Base-by-base conservation (phyloP, 768 basidiomycete genomes). In the Agaricus subrufescens region DNA sequence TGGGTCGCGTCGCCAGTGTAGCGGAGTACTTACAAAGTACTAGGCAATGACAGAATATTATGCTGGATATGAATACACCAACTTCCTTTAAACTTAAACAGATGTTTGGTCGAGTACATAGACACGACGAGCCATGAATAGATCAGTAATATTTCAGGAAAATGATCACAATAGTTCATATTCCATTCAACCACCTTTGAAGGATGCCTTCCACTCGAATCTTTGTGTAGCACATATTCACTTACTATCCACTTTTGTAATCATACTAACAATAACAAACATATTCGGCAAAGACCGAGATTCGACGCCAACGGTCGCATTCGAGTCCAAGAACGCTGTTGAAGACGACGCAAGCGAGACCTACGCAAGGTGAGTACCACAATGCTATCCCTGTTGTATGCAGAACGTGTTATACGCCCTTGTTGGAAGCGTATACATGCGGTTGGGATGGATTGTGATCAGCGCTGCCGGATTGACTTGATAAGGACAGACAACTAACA, bases 401-500 rank as follows among this genome's bases (percentile, higher is more conserved):
- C 12, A 31, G 11, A 44, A 31, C 50, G 11, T 4, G 11, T 15
- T 5, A 34, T 50, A 23, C 25, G 26, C 26, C 15, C 26, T 39
- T 42, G 11, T 12, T n/a, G 9, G 10, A 15, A 19, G 7, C 37
- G 5, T 50, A 3, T 25, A 26, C 38, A 30, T 15, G 26, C 26
- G 23, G 40, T 43, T 39, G n/a, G 55, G 49, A 46, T 56, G 55
- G 55, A 56, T 56, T 45, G 34, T 30, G 45, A 23, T 25, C 10
- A 9, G 15, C 19, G 23, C n/a, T 19, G 7, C 37, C 27, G 48
- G 55, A 44, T 50, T 30, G 40, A 19, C 48, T 23, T 53, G 6
- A 30, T 43, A 25, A 34, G 37, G 45, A 25, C n/a, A 15, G 23
- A 38, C 45, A 45, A 37, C 62, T 68, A 58, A 65, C 60, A 8